Evolutionary conservation across 1,139 yeast species (phyloP), one percentile per base, ranked within the genome.

Genomic region (Suhomyces panamericanus): DNA sequence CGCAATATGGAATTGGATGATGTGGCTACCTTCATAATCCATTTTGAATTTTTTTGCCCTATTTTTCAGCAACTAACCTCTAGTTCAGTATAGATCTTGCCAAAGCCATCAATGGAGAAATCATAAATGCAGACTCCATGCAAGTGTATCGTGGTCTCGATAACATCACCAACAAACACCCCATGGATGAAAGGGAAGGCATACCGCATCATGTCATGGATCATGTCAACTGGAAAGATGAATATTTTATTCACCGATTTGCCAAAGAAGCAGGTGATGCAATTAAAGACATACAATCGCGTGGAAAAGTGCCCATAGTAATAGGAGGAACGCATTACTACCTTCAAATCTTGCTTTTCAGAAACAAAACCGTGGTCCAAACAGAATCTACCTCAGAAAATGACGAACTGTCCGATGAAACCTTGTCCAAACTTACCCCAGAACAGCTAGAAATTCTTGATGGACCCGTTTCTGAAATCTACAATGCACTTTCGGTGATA

Each of bases 261-360:
- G 82, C 85, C 40, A 60, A 71, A 32, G 97, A 90, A 54, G 96
- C 96, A 15, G 62, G 64, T 20, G 49, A 46, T 8, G 67, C 73
- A 40, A 83, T 89, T 13, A 76, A 77, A 0, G 85, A 83, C 35
- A 83, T 91, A n/a, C 85, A 85, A 46, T 49, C 61, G 0, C 62
- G 85, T 32, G 88, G 88, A 0, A 90, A 89, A 56, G 57, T 86
- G 1, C 98, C 99, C 0, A 86, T 93, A 6, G 66, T 95, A 0
- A 91, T 93, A 2, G 99, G 99, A 3, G 99, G 99, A 0, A 93
- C 99, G 0, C 97, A 91, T 60, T 93, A 93, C 61, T 93, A 93
- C 61, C 70, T 90, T 33, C 96, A 87, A 61, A 80, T 87, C 14
- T 67, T 89, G 2, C 62, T 95, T 14, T 89, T 91, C 58, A 73